Base-by-base conservation (phyloP, 768 basidiomycete genomes). In the Podaxis sp. region DNA sequence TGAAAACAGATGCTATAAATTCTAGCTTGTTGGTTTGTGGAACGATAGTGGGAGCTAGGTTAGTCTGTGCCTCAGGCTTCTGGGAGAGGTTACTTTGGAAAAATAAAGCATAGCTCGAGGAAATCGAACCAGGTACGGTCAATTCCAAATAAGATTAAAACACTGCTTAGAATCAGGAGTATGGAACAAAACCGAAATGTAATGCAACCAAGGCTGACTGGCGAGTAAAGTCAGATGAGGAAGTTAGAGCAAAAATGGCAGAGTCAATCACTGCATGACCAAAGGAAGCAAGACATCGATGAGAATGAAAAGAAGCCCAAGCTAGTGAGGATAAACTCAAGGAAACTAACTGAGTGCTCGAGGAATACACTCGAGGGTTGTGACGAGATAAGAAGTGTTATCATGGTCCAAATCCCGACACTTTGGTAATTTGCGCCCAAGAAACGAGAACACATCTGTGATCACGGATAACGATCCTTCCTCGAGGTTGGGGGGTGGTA, bases 171-270 rank as follows among this genome's bases (percentile, higher is more conserved):
- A 11, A 48, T 48, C 21, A 37, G 36, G 5, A 23, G 18, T 11
- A n/a, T 36, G 36, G 18, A 37, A 37, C 18, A 23, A 21, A 54
- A 37, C 52, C 21, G 14, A n/a, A 18, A 21, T 44, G 7, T 9
- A 32, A 32, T n/a, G 36, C 52, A 44, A 58, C 47, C 23, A 53
- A 55, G 13, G 44, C 42, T 28, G 36, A 55, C 18, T 32, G 11
- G 3, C 14, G 40, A 38, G 25, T 7, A 32, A 38, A 28, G 37
- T 21, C 23, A 40, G 46, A 37, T 6, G 5, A 7, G 42, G 38
- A 7, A 21, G 38, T 42, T 13, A 59, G 50, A 59, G 37, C 25
- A 50, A 58, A 38, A 50, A 23, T 58, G 57, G 47, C 57, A 58
- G 57, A 58, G 57, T 44, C 57, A 50, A 58, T 58, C 47, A 58